phyloP scores from a whole-genome alignment of 768 basidiomycete species.

The Rhodosporidiobolus sp. region DNA sequence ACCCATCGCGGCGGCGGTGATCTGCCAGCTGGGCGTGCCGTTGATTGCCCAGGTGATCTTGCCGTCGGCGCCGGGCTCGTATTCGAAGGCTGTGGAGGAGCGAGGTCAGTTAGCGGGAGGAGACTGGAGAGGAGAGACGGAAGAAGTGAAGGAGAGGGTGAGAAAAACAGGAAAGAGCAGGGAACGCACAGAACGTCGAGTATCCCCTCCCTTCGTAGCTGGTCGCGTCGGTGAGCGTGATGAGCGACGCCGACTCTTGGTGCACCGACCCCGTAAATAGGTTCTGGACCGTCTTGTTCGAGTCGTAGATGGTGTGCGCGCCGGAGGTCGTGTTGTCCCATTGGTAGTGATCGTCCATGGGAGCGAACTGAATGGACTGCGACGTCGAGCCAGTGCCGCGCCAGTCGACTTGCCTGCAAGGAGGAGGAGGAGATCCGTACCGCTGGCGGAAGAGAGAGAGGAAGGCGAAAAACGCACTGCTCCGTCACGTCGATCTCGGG shows the following conservation, averaged over 20 bases:
- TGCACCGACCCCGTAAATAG: slow-evolving; percentile 8
- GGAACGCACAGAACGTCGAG: slow-evolving; percentile 20
- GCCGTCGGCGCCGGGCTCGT: slow-evolving; percentile 53
- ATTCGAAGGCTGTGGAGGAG: slow-evolving; percentile 40
- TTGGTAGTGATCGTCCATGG: slow-evolving; percentile 59
- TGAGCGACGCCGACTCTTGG: slow-evolving; percentile 16
- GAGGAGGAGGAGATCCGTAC: slow-evolving; percentile 60
- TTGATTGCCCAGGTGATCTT: slow-evolving; percentile 79
- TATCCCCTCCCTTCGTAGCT: slow-evolving; percentile 21
- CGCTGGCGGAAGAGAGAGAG: not conserved
- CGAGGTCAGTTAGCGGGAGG: slow-evolving; percentile 8
- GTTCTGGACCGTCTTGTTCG: slow-evolving; percentile 32
- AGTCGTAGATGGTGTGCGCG: slow-evolving; percentile 60
- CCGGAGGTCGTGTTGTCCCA: slow-evolving; percentile 59
- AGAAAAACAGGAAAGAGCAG: too few relatives aligned
- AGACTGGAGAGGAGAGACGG: not conserved
- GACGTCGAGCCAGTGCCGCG: slow-evolving; percentile 62
- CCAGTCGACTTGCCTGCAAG: slow-evolving; percentile 57
- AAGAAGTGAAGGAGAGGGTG: too few relatives aligned
- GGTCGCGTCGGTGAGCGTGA: slow-evolving; percentile 23
- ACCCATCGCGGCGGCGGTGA: slow-evolving; percentile 63
- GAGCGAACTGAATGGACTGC: slow-evolving; percentile 64
- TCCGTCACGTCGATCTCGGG: slow-evolving; percentile 73
- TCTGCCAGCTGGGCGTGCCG: slow-evolving; percentile 66
- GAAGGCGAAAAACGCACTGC: not conserved